These are phyloP conservation scores for Yarrowia yakushimensis DNA, from an alignment of 805 yeast genomes.

Conservation along the genomic window DNA sequence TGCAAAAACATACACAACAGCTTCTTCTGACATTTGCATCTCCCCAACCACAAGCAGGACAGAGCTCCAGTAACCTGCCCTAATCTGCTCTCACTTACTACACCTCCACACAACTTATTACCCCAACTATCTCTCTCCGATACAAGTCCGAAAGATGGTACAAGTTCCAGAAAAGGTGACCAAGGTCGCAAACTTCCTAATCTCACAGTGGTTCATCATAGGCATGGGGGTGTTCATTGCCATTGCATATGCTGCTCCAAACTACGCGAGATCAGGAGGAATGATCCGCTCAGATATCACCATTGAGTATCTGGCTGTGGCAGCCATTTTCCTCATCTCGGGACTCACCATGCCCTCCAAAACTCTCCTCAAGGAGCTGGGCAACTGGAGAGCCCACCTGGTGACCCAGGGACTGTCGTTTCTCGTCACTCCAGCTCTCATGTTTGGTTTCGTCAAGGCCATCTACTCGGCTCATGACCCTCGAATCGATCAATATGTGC, in stretches of 20 bases:
- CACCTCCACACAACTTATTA: background rate
- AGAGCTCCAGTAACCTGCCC: no score
- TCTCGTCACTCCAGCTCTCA: slow-evolving; percentile 63
- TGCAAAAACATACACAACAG: background rate
- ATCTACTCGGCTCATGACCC: slow-evolving; percentile 55
- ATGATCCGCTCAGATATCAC: slow-evolving; percentile 68
- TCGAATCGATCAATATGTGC: slow-evolving; percentile 67
- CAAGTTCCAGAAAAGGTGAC: background rate
- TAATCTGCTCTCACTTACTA: no score
- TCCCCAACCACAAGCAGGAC: background rate
- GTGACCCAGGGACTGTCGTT: slow-evolving; percentile 67
- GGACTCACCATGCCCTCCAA: slow-evolving; percentile 74
- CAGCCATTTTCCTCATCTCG: slow-evolving; percentile 74
- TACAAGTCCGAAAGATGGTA: background rate
- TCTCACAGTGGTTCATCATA: slow-evolving; percentile 70
- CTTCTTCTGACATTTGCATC: background rate
- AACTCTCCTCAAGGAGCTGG: slow-evolving; percentile 57
- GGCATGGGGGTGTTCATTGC: slow-evolving; percentile 68
- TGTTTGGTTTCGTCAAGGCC: slow-evolving; percentile 70
- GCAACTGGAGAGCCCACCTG: slow-evolving; percentile 79
- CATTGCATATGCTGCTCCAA: slow-evolving; percentile 72
- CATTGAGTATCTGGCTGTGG: slow-evolving; percentile 83
- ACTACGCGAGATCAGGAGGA: slow-evolving; percentile 82
- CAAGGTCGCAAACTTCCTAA: background rate
- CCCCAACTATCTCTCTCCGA: no score